Evolutionary conservation across 2,329 filamentous ascomycete species (phyloP), one percentile per base, ranked within the genome.

Genomic region (Aspergillus persii): DNA sequence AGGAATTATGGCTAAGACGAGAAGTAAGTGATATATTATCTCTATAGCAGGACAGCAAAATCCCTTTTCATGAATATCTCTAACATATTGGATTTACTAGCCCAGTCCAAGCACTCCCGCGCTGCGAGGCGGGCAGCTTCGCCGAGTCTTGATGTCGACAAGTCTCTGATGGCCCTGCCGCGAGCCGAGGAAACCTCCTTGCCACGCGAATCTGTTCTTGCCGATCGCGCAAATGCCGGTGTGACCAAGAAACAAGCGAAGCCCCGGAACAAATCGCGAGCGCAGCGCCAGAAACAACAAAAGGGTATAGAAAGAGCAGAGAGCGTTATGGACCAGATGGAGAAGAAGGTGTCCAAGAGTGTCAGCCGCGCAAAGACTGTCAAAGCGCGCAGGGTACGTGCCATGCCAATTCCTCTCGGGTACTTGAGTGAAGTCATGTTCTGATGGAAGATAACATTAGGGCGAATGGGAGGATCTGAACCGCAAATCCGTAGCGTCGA

Each of bases 111-210:
- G 15, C 83, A 83, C 68, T 86, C 85, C 53, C 84, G 85, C 58
- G 84, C 85, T 57, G 83, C 84, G 41, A 81, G 84, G 63, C 80
- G 85, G 66, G 84, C 80, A 61, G 78, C 76, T 55, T 84, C 83
- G 5, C 85, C 84, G 23, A 81, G 81, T 55, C 72, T 83, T 62
- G 72, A 83, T 61, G 68, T 81, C 51, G 80, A 84, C 71, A 82
- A 82, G 68, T 81, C 80, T 48, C 67, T 83, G 53, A 77, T 69
- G 57, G 70, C 76, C 48, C 68, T 72, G 65, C 77, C 79, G 49
- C 72, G 79, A 60, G 74, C 70, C 15, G 76, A 75, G 56, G 68
- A 77, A 53, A 68, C 76, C 50, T 66, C 66, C 39, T 64, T 73
- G 54, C 75, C 75, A 63, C 75, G 76, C 39, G 74, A 78, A 46